Evolutionary conservation across 257 asterid species (phyloP).

Genomic region (Forsythia viridissima): DNA sequence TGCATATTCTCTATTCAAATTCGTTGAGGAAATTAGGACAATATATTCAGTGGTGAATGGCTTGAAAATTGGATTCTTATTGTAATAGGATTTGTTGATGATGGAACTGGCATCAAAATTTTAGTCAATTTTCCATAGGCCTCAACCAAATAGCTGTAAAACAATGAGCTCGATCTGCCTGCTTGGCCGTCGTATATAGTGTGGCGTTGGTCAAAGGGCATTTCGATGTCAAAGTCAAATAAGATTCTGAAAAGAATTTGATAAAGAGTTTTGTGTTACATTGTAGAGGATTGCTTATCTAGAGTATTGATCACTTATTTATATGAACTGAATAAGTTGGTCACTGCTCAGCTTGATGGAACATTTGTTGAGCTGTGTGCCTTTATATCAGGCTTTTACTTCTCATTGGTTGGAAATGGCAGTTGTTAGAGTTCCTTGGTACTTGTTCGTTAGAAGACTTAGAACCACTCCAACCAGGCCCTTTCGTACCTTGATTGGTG

Average conservation of each 20-base stretch:
- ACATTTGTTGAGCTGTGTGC: no score
- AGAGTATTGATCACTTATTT: no score
- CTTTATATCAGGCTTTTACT: background rate
- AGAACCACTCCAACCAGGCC: no score
- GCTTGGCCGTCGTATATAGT: no score
- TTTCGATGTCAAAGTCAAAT: background rate
- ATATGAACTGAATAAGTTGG: no score
- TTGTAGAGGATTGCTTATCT: background rate
- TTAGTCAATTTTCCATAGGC: background rate
- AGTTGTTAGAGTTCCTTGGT: background rate
- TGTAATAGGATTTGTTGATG: background rate
- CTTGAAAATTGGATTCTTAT: background rate
- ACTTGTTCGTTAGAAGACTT: no score
- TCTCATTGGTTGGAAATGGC: background rate
- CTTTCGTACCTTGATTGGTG: no score
- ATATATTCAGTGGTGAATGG: background rate
- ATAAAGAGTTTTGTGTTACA: background rate
- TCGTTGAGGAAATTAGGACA: background rate
- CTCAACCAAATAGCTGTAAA: background rate
- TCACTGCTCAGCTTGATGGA: no score
- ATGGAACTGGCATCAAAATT: background rate
- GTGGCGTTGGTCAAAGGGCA: background rate
- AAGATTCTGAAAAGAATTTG: background rate
- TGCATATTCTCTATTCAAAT: background rate
- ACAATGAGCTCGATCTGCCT: background rate